Percentiles rank a stretch among this genome's conserved stretches.
These are phyloP conservation scores for Podaxis sp. DNA, from an alignment of 768 basidiomycete genomes.

Conservation along the genomic window DNA sequence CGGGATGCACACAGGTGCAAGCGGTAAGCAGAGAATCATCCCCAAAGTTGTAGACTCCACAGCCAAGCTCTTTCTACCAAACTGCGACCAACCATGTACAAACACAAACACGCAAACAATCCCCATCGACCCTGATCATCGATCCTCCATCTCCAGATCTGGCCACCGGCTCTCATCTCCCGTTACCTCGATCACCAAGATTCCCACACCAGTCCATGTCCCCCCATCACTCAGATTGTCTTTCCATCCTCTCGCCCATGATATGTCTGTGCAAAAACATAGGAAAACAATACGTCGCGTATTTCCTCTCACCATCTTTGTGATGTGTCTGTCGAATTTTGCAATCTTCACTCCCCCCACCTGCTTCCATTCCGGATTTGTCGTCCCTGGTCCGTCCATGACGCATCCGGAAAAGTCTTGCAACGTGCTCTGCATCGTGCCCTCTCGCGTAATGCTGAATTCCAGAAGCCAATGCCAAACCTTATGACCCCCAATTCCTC, in stretches of 20 bases:
- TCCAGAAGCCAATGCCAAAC: neutral
- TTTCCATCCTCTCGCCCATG: neutral
- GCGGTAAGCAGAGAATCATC: neutral
- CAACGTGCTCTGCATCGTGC: conserved; percentile 41
- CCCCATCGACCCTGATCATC: neutral
- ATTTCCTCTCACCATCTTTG: neutral
- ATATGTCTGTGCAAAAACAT: neutral
- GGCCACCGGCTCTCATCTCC: neutral
- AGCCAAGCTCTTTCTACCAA: neutral
- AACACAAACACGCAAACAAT: conserved; percentile 1
- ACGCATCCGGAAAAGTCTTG: conserved; percentile 8
- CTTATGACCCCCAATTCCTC: neutral
- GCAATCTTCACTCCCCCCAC: neutral
- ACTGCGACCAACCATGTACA: neutral
- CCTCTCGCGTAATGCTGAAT: conserved; percentile 8
- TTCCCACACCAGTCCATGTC: no score
- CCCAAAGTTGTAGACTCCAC: conserved; percentile 2
- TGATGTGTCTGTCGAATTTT: neutral
- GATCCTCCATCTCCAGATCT: neutral
- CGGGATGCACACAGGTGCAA: neutral
- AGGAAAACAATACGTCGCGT: neutral
- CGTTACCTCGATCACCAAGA: neutral
- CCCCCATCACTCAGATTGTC: neutral
- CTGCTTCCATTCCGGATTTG: conserved; percentile 5
- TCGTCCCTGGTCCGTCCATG: neutral